phyloP scores from a whole-genome alignment of 768 basidiomycete genomes.

The Scleroderma citrinum region DNA sequence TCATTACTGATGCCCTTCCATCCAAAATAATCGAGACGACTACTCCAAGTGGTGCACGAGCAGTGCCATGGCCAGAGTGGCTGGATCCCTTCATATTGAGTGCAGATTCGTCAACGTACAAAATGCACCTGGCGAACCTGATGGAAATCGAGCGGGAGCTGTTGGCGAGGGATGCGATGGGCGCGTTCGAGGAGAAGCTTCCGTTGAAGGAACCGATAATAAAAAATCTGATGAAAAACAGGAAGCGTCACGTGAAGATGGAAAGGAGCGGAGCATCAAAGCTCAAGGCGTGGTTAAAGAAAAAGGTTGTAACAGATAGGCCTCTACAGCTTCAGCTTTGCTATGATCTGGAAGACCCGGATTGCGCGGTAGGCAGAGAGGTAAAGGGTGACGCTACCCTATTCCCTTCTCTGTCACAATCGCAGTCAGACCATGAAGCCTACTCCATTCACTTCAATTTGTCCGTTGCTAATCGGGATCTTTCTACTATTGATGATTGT shows the following conservation, averaged over 20 bases:
- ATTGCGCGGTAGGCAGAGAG: slow-evolving; percentile 35
- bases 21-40: slow-evolving; percentile 14
- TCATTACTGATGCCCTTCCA: slow-evolving; percentile 15
- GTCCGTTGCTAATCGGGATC: slow-evolving; percentile 48
- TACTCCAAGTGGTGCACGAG: slow-evolving; percentile 19
- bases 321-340: slow-evolving; percentile 33
- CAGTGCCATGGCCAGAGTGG: slow-evolving; percentile 36
- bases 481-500: slow-evolving; percentile 48
- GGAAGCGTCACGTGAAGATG: slow-evolving; percentile 30
- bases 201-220: slow-evolving; percentile 32
- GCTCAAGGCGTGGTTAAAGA: slow-evolving; percentile 60
- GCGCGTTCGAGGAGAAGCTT: slow-evolving; percentile 19
- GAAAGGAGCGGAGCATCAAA: slow-evolving; percentile 39
- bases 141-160: slow-evolving; percentile 32
- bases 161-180: slow-evolving; percentile 18
- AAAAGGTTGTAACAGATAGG: slow-evolving; percentile 44
- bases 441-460: slow-evolving; percentile 45
- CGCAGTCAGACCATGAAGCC: slow-evolving; percentile 32
- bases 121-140: slow-evolving; percentile 28
- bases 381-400: slow-evolving; percentile 22
- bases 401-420: slow-evolving; percentile 2
- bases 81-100: slow-evolving; percentile 32
- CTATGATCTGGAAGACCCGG: slow-evolving; percentile 35
- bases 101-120: slow-evolving; percentile 32
- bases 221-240: slow-evolving; percentile 38